These are phyloP conservation scores for Neotropicomus parvogracilis DNA, from an alignment of 1,284 basidiomycete species.

Conservation along the genomic window DNA sequence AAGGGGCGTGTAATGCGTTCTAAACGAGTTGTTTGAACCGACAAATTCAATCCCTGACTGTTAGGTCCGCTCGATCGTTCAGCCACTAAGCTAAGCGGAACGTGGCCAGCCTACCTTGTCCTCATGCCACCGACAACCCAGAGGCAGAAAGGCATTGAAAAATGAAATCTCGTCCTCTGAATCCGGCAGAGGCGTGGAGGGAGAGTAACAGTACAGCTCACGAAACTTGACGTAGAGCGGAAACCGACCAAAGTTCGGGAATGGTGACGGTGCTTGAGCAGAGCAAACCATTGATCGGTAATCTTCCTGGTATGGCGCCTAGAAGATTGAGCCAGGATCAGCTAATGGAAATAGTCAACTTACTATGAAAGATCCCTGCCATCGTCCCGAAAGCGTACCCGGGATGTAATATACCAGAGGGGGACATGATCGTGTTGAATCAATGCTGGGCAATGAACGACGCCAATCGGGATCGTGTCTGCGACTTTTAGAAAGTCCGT, in stretches of 20 bases:
- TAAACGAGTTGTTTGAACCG: slow-evolving; percentile 36
- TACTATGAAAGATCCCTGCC: slow-evolving; percentile 48
- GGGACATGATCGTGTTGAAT: slow-evolving; percentile 1
- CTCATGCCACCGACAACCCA: slow-evolving; percentile 34
- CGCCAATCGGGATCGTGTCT: slow-evolving; percentile 33
- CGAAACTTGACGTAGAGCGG: slow-evolving; percentile 46
- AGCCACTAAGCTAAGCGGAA: not conserved
- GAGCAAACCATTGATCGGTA: slow-evolving; percentile 37
- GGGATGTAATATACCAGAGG: slow-evolving; percentile 34
- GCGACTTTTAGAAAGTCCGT: slow-evolving; percentile 27
- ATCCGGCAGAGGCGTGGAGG: slow-evolving; percentile 28
- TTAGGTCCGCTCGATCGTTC: not conserved
- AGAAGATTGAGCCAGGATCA: slow-evolving; percentile 11
- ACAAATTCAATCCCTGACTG: slow-evolving; percentile 44
- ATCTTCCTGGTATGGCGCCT: slow-evolving; percentile 37
- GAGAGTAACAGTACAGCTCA: slow-evolving; percentile 41
- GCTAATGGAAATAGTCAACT: slow-evolving; percentile 7
- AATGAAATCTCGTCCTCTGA: slow-evolving; percentile 25
- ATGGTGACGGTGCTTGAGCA: slow-evolving; percentile 32
- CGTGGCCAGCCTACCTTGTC: slow-evolving; percentile 32
- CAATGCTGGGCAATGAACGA: slow-evolving; percentile 22
- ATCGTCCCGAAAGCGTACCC: slow-evolving; percentile 43
- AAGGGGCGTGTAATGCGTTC: slow-evolving; percentile 33
- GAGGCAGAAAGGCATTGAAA: slow-evolving; percentile 46
- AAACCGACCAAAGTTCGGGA: slow-evolving; percentile 35